These are phyloP conservation scores for Candida ortonii DNA, from an alignment of 805 yeast species.

Conservation along the genomic window DNA sequence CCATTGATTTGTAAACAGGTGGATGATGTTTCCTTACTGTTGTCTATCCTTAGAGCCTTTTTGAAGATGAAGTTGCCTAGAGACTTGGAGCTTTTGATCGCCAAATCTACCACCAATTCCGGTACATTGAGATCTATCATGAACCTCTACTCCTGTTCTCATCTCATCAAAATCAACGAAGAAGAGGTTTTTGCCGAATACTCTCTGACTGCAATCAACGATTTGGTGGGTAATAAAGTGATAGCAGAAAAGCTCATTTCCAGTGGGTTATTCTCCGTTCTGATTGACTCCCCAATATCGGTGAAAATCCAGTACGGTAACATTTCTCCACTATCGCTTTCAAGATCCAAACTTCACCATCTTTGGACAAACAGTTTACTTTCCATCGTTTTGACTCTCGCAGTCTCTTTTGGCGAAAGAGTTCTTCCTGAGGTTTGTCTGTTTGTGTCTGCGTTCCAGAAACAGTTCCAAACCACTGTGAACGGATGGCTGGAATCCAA, in stretches of 20 bases:
- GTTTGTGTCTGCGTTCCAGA: conserved; percentile 59
- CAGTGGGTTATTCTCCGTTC: conserved; percentile 61
- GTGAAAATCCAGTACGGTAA: conserved; percentile 63
- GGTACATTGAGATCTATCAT: conserved; percentile 63
- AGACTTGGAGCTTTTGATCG: conserved; percentile 47
- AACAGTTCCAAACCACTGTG: conserved; percentile 63
- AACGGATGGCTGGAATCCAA: conserved; percentile 57
- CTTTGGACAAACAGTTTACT: conserved; percentile 87
- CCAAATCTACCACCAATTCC: conserved; percentile 49
- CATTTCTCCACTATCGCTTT: conserved; percentile 46
- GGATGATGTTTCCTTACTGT: conserved; percentile 62
- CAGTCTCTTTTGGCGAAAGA: conserved; percentile 61
- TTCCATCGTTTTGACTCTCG: conserved; percentile 57
- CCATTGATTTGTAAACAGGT: conserved; percentile 45
- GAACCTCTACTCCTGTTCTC: conserved; percentile 66
- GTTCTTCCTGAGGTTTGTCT: conserved; percentile 63
- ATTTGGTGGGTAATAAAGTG: conserved; percentile 55
- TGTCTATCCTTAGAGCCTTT: conserved; percentile 62
- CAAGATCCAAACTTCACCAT: conserved; percentile 53
- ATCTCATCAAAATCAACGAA: conserved; percentile 53
- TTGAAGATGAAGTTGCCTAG: conserved; percentile 47
- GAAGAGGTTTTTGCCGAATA: conserved; percentile 74
- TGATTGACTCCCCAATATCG: conserved; percentile 75
- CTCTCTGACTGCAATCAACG: conserved; percentile 64
- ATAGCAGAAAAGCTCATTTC: conserved; percentile 66